Base-by-base conservation (phyloP, 2,329 filamentous ascomycete genomes). In the Fusarium continuum region DNA sequence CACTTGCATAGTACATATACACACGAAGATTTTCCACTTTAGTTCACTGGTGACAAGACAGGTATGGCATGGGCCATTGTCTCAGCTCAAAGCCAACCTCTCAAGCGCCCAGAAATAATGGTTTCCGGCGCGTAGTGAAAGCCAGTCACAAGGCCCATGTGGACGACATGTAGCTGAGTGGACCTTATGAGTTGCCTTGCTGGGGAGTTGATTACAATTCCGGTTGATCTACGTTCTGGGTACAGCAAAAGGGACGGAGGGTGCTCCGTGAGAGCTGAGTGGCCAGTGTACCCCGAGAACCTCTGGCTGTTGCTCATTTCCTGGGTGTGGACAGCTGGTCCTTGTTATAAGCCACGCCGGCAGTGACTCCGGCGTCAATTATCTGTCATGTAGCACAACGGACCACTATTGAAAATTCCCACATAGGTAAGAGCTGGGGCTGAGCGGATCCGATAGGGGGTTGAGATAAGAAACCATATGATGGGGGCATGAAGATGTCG, bases 311-410 rank as follows among this genome's bases (percentile, higher is more conserved):
- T 49, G 25, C 32, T 49, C 25, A 41, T 54, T 41, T 54, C 45
- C 45, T 28, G n/a, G n/a, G n/a, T n/a, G n/a, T n/a, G n/a, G n/a
- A n/a, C n/a, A n/a, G n/a, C n/a, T n/a, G n/a, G n/a, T n/a, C n/a
- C n/a, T n/a, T n/a, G n/a, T n/a, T n/a, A n/a, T n/a, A n/a, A n/a
- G n/a, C n/a, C n/a, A n/a, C n/a, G n/a, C n/a, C n/a, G n/a, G n/a
- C n/a, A n/a, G n/a, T n/a, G n/a, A n/a, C n/a, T n/a, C n/a, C n/a
- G 49, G 23, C 10, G 38, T 22, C 28, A 26, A 9, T 52, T 43
- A 65, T 35, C 22, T 55, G 35, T 65, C 41, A 44, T 36, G 61
- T 62, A 35, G 43, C 28, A 63, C 56, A 38, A 48, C 10, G 25
- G 29, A 39, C 32, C n/a, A 36, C 28, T 35, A 40, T 52, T 39